Percentiles rank a stretch among this genome's conserved stretches.
Evolutionary conservation across 2,329 filamentous ascomycete species (phyloP).

Genomic region (Xylaria hypoxylon): DNA sequence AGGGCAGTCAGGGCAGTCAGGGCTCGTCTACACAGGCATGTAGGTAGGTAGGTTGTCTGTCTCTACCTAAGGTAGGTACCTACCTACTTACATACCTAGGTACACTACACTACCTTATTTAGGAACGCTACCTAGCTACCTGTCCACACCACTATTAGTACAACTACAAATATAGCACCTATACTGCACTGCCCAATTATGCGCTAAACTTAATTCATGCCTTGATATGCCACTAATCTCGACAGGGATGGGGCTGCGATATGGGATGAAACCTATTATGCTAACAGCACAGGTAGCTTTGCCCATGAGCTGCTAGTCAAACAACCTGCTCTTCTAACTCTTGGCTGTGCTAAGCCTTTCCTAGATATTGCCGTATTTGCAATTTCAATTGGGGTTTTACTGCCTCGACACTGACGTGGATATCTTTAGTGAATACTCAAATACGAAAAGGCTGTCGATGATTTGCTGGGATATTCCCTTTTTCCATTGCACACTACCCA

Average conservation of each 20-base stretch:
- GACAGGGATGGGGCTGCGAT: constrained; percentile 17
- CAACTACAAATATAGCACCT: background rate
- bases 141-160: too few relatives aligned
- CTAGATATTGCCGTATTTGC: constrained; percentile 33
- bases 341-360: constrained; percentile 16
- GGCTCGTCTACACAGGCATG: too few relatives aligned
- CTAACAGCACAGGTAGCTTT: constrained; percentile 20
- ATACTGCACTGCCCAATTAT: constrained; percentile 2
- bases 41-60: too few relatives aligned
- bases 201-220: constrained; percentile 31
- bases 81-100: too few relatives aligned
- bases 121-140: too few relatives aligned
- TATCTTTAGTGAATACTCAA: constrained; percentile 29
- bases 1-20: constrained; percentile 12
- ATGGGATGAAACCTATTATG: constrained; percentile 13
- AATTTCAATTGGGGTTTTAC: constrained; percentile 34
- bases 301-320: background rate
- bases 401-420: background rate
- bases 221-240: constrained; percentile 17
- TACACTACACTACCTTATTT: too few relatives aligned
- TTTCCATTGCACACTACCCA: background rate
- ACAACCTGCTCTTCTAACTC: constrained; percentile 24
- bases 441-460: constrained; percentile 31
- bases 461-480: constrained; percentile 35
- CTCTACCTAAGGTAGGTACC: background rate